phyloP scores from a whole-genome alignment of 2,329 filamentous ascomycete species.

The Domatiomyces globalis region DNA sequence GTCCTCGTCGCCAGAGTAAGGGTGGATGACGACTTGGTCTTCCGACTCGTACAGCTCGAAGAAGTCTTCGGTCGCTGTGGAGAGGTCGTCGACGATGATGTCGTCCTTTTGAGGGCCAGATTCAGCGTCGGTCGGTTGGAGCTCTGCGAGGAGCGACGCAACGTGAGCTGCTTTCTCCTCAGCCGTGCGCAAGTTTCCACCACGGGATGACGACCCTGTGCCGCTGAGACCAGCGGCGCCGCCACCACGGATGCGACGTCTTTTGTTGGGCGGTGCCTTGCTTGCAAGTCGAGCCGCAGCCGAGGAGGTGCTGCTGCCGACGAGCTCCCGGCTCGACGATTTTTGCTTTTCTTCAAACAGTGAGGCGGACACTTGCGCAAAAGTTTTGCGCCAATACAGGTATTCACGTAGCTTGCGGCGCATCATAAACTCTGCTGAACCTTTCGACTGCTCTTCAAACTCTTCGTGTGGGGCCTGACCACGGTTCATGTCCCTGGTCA shows the following conservation, averaged over 20 bases:
- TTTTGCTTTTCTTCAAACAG: slow-evolving; percentile 71
- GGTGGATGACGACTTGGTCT: slow-evolving; percentile 75
- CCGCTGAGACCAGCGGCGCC: slow-evolving; percentile 40
- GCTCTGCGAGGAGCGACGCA: slow-evolving; percentile 64
- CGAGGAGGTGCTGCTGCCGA: slow-evolving; percentile 38
- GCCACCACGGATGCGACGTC: slow-evolving; percentile 70
- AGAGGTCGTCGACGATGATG: slow-evolving; percentile 61
- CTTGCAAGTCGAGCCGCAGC: slow-evolving; percentile 26
- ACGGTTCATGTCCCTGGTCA: slow-evolving; percentile 26
- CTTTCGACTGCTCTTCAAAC: slow-evolving; percentile 41
- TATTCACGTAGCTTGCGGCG: slow-evolving; percentile 74
- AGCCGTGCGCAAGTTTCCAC: slow-evolving; percentile 46
- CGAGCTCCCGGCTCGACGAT: slow-evolving; percentile 48
- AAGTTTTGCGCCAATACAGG: slow-evolving; percentile 77
- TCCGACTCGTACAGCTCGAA: slow-evolving; percentile 86
- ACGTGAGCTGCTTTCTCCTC: slow-evolving; percentile 77
- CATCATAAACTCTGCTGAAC: slow-evolving; percentile 80
- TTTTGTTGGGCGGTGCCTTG: slow-evolving; percentile 65
- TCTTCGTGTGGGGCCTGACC: slow-evolving; percentile 25
- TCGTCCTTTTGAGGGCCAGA: slow-evolving; percentile 56
- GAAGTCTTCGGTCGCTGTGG: slow-evolving; percentile 61
- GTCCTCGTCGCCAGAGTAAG: slow-evolving; percentile 90
- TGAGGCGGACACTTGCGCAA: slow-evolving; percentile 65
- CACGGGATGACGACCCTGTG: slow-evolving; percentile 48
- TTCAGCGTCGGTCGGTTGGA: slow-evolving; percentile 67